Conservation (phyloP, 768 basidiomycete species). For the Psilocybe azurescens region DNA sequence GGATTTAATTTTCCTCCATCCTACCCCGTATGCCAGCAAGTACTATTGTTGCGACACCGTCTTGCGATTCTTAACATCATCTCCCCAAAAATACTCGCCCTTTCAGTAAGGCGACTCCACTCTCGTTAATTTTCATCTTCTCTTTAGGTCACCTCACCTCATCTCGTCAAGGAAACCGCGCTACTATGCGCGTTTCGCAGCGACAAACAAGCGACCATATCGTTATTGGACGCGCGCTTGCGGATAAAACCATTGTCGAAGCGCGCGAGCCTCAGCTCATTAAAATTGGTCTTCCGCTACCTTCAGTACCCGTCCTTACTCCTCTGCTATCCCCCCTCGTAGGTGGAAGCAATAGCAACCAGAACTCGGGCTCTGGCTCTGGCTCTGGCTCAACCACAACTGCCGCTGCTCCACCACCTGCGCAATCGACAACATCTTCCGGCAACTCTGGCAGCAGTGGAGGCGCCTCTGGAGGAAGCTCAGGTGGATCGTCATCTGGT, state of each 20-base stretch:
- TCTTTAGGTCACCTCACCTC: neutral
- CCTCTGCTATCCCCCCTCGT: slow-evolving; percentile 41
- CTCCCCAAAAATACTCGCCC: slow-evolving; percentile 10
- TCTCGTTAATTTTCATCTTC: slow-evolving; percentile 11
- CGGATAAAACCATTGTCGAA: slow-evolving; percentile 29
- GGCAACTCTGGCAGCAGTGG: slow-evolving; percentile 16
- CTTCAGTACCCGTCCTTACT: slow-evolving; percentile 46
- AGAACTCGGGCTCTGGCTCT: neutral
- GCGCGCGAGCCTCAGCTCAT: slow-evolving; percentile 45
- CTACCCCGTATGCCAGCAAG: slow-evolving; percentile 17
- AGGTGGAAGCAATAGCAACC: slow-evolving; percentile 26
- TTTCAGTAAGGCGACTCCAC: slow-evolving; percentile 18
- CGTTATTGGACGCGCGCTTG: slow-evolving; percentile 20
- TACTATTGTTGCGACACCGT: slow-evolving; percentile 2
- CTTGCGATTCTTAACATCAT: neutral
- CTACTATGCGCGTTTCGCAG: slow-evolving; percentile 17
- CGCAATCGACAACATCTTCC: slow-evolving; percentile 20
- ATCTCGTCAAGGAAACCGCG: slow-evolving; percentile 4
- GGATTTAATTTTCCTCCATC: slow-evolving; percentile 3
- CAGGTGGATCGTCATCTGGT: slow-evolving; percentile 15
- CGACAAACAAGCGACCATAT: slow-evolving; percentile 7
- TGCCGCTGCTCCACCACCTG: slow-evolving; percentile 18
- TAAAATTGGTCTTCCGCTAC: slow-evolving; percentile 41
- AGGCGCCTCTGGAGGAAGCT: slow-evolving; percentile 16
- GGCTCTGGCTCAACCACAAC: slow-evolving; percentile 12